These are phyloP conservation scores for Laetiporus sulphureus DNA, from an alignment of 1,284 basidiomycete genomes.

Conservation along the genomic window DNA sequence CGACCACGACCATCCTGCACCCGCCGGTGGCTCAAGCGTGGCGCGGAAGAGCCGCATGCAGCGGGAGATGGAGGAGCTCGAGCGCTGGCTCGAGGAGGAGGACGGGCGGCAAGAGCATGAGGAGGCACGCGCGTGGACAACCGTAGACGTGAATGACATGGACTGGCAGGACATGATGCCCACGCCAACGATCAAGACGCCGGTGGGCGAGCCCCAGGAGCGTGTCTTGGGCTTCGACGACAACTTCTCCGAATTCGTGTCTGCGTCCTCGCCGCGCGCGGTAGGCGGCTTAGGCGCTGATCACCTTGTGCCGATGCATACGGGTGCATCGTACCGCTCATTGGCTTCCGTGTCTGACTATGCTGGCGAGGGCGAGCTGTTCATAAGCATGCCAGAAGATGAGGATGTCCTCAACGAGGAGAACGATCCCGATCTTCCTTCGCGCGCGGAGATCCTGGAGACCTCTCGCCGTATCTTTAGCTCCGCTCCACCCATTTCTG, in stretches of 20 bases:
- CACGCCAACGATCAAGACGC: constrained; percentile 21
- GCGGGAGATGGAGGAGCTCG: constrained; percentile 50
- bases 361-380: constrained; percentile 21
- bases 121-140: constrained; percentile 18
- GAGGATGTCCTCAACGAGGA: constrained; percentile 19
- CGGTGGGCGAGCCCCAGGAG: constrained; percentile 5
- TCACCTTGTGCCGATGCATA: constrained; percentile 23
- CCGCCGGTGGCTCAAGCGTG: constrained; percentile 8
- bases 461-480: constrained; percentile 55
- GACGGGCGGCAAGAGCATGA: constrained; percentile 18
- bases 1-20: constrained; percentile 3
- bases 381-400: constrained; percentile 7
- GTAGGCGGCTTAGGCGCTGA: constrained; percentile 10
- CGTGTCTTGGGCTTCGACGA: constrained; percentile 54
- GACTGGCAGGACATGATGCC: constrained; percentile 19
- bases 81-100: constrained; percentile 55
- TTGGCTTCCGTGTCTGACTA: constrained; percentile 45
- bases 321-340: constrained; percentile 39
- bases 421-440: constrained; percentile 38
- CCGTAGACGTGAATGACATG: constrained; percentile 8
- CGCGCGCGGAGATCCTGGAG: constrained; percentile 43
- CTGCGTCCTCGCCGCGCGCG: constrained; percentile 23
- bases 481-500: constrained; percentile 7
- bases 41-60: constrained; percentile 31
- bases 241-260: constrained; percentile 70